Conservation (phyloP, 2,329 filamentous ascomycete genomes). For the Hymenoscyphus fraxineus region DNA sequence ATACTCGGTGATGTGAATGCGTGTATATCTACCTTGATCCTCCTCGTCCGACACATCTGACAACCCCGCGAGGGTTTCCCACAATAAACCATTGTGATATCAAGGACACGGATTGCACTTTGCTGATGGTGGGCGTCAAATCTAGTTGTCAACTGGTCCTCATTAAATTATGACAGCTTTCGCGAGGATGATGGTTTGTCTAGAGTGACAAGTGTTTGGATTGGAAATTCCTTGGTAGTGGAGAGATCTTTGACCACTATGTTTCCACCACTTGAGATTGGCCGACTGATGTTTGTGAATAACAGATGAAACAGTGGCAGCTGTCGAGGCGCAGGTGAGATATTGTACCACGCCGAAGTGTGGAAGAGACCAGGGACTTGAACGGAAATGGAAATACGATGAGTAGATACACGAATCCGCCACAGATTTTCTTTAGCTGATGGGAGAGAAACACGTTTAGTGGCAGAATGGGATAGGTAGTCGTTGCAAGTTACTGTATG, state of each 20-base stretch:
- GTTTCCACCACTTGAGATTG: not conserved
- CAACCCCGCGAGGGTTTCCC: slow-evolving; percentile 66
- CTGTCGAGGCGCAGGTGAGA: slow-evolving; percentile 9
- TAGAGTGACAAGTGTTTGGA: not conserved
- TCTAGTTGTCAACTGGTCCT: not conserved
- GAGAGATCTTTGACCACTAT: not conserved
- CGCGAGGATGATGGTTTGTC: not conserved
- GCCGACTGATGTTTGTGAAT: slow-evolving; percentile 2
- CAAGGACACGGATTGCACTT: not conserved
- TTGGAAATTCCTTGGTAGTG: not conserved
- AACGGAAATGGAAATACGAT: not conserved
- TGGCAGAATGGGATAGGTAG: slow-evolving; percentile 9
- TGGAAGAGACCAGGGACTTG: not conserved
- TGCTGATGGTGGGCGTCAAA: not conserved
- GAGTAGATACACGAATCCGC: not conserved
- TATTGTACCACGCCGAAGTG: not conserved
- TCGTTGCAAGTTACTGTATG: not conserved
- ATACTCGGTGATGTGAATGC: not conserved
- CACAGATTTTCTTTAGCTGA: not conserved
- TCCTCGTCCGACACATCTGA: slow-evolving; percentile 68
- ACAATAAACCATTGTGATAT: slow-evolving; percentile 56
- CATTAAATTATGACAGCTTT: not conserved
- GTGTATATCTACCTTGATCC: slow-evolving; percentile 60
- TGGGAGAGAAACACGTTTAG: slow-evolving; percentile 13
- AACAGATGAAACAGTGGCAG: slow-evolving; percentile 25